phyloP scores from a whole-genome alignment of 208 protist genomes.

The Jaenimonas drosophilae region DNA sequence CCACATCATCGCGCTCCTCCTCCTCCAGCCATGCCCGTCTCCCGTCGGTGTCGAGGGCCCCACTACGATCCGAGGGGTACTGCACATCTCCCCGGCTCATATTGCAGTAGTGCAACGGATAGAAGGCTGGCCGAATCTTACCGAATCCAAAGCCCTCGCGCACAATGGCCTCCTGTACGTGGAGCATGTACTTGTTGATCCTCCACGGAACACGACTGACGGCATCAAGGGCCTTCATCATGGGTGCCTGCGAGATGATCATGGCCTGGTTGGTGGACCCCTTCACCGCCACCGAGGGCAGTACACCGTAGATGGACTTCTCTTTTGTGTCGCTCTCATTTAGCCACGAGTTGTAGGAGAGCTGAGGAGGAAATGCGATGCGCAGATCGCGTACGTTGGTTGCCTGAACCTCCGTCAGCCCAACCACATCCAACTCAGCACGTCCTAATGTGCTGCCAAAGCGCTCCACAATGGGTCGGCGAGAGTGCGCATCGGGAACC shows the following conservation, averaged over 20 bases:
- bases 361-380: constrained; percentile 82
- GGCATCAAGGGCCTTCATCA: constrained; percentile 87
- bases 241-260: constrained; percentile 86
- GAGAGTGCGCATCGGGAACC: constrained; percentile 6
- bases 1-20: constrained; percentile 13
- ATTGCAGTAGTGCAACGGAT: constrained; percentile 73
- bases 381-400: constrained; percentile 64
- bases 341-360: constrained; percentile 87
- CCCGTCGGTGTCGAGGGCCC: constrained; percentile 1
- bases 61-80: constrained; percentile 12
- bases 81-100: constrained; percentile 54
- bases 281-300: constrained; percentile 84
- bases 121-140: constrained; percentile 85
- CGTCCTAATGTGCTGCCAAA: constrained; percentile 39
- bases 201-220: constrained; percentile 88
- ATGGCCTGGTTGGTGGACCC: constrained; percentile 84
- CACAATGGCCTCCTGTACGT: constrained; percentile 89
- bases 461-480: constrained; percentile 52
- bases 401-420: constrained; percentile 51
- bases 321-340: constrained; percentile 82
- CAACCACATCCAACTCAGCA: constrained; percentile 55
- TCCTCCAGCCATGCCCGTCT: constrained; percentile 3
- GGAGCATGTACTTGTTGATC: constrained; percentile 90
- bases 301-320: constrained; percentile 87
- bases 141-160: constrained; percentile 88